Percentiles rank a stretch among this genome's conserved stretches.
Conservation (phyloP, 805 yeast genomes). For the Spathaspora gorwiae region DNA sequence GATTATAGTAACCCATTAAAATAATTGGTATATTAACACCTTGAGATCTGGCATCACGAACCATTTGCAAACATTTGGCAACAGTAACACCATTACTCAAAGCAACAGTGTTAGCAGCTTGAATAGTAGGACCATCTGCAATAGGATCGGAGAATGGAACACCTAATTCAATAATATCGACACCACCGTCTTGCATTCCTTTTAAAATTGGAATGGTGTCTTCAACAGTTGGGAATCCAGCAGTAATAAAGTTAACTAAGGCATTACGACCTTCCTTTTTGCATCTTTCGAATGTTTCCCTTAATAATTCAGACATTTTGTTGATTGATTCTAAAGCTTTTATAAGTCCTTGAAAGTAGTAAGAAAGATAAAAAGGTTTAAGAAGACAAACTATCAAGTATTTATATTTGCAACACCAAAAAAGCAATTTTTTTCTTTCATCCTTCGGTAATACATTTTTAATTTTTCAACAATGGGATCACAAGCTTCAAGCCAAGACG, state of each 20-base stretch:
- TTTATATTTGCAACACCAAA: too few species aligned
- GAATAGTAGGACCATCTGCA: constrained; percentile 98
- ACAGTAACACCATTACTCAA: constrained; percentile 79
- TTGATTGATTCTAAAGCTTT: background rate
- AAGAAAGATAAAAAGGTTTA: background rate
- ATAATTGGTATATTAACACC: constrained; percentile 89
- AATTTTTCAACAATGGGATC: background rate
- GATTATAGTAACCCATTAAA: constrained; percentile 97
- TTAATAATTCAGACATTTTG: constrained; percentile 49
- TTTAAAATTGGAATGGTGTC: constrained; percentile 83
- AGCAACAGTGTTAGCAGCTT: constrained; percentile 79
- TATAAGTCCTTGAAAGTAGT: background rate
- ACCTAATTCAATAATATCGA: constrained; percentile 91
- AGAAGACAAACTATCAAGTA: too few species aligned
- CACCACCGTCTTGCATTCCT: constrained; percentile 93
- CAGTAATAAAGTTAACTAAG: constrained; percentile 87
- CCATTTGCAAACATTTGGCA: constrained; percentile 61
- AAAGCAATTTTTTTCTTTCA: background rate
- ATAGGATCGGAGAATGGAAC: constrained; percentile 97
- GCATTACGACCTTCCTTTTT: constrained; percentile 74
- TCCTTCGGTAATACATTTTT: background rate
- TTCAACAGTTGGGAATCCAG: constrained; percentile 85
- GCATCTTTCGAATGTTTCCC: constrained; percentile 58
- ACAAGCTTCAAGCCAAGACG: background rate
- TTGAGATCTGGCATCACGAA: constrained; percentile 65